Conservation (phyloP, 305 asterid genomes). For the Solanum hybrid region DNA sequence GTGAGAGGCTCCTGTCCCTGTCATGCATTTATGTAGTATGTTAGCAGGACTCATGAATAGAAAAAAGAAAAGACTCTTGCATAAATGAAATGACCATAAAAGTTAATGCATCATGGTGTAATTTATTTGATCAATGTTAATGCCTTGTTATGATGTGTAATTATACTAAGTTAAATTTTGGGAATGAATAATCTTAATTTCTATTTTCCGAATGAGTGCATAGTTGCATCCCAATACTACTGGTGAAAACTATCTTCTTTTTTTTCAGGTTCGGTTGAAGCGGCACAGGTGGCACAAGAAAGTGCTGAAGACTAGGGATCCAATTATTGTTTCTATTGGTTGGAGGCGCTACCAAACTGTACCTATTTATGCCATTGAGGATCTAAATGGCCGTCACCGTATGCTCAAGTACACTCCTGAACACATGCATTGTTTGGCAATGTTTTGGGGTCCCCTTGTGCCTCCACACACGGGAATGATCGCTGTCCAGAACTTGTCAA, state of each 20-base stretch:
- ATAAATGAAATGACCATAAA: background rate
- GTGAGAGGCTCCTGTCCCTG: background rate
- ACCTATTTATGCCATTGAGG: constrained; percentile 94
- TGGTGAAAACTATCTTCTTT: background rate
- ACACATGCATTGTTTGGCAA: constrained; percentile 98
- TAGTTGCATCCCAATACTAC: background rate
- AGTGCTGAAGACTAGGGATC: constrained; percentile 93
- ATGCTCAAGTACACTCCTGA: constrained; percentile 99
- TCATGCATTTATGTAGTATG: background rate
- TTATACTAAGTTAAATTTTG: background rate
- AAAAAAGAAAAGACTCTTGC: background rate
- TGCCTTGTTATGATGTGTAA: background rate
- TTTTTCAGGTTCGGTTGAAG: constrained; percentile 64
- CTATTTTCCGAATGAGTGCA: background rate
- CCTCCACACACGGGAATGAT: constrained; percentile 92
- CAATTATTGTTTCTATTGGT: constrained; percentile 91
- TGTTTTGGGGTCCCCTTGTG: constrained; percentile 99
- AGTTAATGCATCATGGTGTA: background rate
- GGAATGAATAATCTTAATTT: background rate
- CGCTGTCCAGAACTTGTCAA: constrained; percentile 84
- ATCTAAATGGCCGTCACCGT: constrained; percentile 86
- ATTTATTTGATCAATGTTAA: background rate
- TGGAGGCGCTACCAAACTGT: constrained; percentile 97
- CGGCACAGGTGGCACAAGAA: constrained; percentile 98
- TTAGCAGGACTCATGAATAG: background rate